These are phyloP conservation scores for Aphanoascus verrucosus DNA, from an alignment of 2,329 filamentous ascomycete species.

Conservation along the genomic window DNA sequence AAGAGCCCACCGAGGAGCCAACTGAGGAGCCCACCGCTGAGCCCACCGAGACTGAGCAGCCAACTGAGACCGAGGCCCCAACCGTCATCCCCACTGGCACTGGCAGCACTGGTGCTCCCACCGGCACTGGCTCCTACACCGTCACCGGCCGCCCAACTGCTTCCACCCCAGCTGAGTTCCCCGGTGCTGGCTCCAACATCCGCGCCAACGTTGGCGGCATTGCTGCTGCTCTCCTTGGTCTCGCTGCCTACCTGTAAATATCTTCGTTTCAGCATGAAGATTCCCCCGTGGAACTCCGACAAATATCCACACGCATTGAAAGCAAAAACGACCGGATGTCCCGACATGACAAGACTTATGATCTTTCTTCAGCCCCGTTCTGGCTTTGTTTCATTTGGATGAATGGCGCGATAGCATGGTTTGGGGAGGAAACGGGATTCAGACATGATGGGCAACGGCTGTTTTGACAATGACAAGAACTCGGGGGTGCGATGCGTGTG, in stretches of 20 bases:
- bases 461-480: neutral
- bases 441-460: neutral
- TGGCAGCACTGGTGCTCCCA: constrained; percentile 12
- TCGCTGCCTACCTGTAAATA: constrained; percentile 37
- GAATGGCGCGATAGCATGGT: neutral
- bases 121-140: constrained; percentile 13
- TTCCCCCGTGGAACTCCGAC: neutral
- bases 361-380: neutral
- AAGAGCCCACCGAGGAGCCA: constrained; percentile 3
- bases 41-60: constrained; percentile 3
- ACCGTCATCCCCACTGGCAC: constrained; percentile 9
- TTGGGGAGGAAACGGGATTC: neutral
- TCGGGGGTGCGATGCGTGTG: neutral
- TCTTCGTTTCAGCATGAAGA: neutral
- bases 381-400: neutral
- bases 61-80: neutral
- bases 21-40: constrained; percentile 7
- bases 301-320: neutral
- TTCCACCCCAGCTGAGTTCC: constrained; percentile 16
- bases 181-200: constrained; percentile 15
- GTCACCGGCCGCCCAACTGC: constrained; percentile 14
- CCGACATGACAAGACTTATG: neutral
- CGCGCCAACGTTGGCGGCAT: constrained; percentile 15
- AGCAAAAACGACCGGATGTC: neutral
- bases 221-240: constrained; percentile 19